A percentile compares a stretch with the other conserved stretches of the same genome.
Conservation (phyloP, 345 rosid species). For the Citrus sinensis region DNA sequence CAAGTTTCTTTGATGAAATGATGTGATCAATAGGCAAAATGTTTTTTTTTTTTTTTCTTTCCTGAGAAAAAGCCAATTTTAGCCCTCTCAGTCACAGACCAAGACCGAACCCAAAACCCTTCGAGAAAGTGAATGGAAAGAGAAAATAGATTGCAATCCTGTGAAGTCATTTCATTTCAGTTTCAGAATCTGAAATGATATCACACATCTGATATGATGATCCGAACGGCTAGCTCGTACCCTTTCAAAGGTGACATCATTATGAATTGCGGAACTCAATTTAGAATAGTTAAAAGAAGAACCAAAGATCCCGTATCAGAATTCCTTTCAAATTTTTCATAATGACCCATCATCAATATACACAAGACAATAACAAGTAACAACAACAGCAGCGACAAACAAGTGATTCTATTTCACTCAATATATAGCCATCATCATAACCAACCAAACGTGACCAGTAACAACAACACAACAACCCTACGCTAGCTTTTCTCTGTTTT, state of each 20-base stretch:
- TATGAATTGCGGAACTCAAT: constrained; percentile 1
- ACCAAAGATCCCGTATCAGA: constrained; percentile 17
- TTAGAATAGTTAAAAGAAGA: neutral
- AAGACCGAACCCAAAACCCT: neutral
- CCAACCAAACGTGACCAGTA: constrained; percentile 6
- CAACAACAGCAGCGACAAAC: constrained; percentile 2
- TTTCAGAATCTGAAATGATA: constrained; percentile 15
- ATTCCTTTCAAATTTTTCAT: constrained; percentile 31
- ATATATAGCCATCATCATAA: constrained; percentile 19
- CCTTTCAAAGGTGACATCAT: constrained; percentile 18
- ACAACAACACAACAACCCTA: neutral
- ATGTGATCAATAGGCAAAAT: no score
- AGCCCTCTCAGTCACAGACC: no score
- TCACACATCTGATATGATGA: constrained; percentile 10
- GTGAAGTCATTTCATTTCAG: constrained; percentile 38
- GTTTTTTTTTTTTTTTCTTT: no score
- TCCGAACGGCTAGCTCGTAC: neutral
- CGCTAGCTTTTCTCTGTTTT: neutral
- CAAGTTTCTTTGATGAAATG: neutral
- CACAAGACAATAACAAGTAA: neutral
- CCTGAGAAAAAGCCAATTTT: no score
- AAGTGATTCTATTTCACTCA: constrained; percentile 19
- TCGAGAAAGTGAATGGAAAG: constrained; percentile 13
- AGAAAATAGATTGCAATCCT: neutral
- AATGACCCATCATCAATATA: constrained; percentile 46